Evolutionary conservation across 257 asterid species (phyloP).

Genomic region (Apocynum venetum): DNA sequence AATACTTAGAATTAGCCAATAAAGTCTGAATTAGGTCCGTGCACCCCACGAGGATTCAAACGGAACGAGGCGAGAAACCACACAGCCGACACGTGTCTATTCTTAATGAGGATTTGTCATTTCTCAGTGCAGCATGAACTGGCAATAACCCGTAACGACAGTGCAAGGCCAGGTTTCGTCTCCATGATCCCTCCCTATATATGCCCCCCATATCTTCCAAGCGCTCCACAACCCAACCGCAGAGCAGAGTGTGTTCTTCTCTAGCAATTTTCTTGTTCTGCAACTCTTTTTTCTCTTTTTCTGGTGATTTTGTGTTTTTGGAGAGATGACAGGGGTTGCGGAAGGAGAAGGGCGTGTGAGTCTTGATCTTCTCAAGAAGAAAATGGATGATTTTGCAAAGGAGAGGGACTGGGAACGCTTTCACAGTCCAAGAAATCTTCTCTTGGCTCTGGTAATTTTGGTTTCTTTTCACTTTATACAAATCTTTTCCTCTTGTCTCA

Average conservation of each 20-base stretch:
- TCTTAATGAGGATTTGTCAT: neutral
- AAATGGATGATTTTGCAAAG: conserved; percentile 40
- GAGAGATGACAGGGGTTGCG: conserved; percentile 19
- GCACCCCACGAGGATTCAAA: neutral
- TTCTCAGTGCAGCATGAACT: neutral
- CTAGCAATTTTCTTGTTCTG: neutral
- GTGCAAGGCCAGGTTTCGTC: neutral
- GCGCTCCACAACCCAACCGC: neutral
- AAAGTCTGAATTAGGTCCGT: neutral
- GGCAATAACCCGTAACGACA: neutral
- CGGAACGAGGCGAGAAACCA: neutral
- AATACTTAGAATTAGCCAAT: neutral
- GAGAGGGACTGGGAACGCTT: conserved; percentile 49
- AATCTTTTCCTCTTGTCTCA: neutral
- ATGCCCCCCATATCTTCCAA: neutral
- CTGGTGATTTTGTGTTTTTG: neutral
- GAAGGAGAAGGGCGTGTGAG: conserved; percentile 25
- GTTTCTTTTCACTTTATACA: neutral
- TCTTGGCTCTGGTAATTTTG: conserved; percentile 36
- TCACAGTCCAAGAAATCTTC: conserved; percentile 50
- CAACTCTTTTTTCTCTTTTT: neutral
- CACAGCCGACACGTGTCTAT: neutral
- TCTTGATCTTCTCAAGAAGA: conserved; percentile 40
- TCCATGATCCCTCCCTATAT: neutral
- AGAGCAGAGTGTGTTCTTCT: neutral